phyloP scores from a whole-genome alignment of 371 early-diverging fungal species.

The Zychaea mexicana region DNA sequence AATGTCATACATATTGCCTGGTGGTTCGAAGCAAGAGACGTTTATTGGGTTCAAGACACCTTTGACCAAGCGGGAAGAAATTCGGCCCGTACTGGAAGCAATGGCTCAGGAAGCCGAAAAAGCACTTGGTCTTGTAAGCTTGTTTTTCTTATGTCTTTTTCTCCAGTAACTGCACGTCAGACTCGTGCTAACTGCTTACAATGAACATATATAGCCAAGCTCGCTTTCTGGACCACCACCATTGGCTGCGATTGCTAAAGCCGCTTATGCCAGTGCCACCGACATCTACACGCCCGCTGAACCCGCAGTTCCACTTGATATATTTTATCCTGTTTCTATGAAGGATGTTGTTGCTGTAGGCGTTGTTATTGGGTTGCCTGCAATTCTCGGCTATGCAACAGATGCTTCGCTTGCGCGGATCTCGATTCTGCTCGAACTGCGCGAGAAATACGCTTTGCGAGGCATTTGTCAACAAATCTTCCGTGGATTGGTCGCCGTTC shows the following conservation, averaged over 20 bases:
- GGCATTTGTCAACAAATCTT: conserved; percentile 2
- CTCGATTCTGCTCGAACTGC: background rate
- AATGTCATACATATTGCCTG: conserved; percentile 21
- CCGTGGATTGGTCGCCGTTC: conserved; percentile 13
- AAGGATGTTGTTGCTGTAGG: conserved; percentile 11
- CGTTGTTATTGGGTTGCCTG: conserved; percentile 10
- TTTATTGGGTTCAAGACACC: conserved; percentile 38
- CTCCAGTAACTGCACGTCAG: no score
- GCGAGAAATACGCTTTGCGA: conserved; percentile 12
- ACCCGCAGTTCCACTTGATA: conserved; percentile 33
- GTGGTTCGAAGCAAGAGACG: conserved; percentile 21
- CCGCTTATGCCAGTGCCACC: conserved; percentile 36
- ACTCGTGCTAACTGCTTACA: background rate
- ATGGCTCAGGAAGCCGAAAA: conserved; percentile 54
- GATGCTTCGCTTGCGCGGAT: conserved; percentile 18
- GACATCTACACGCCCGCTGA: conserved; percentile 33
- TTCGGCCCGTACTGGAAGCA: conserved; percentile 43
- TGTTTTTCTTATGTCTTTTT: no score
- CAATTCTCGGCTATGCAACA: conserved; percentile 13
- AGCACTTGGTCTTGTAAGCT: conserved; percentile 43
- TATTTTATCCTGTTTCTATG: conserved; percentile 24
- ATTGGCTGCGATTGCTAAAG: conserved; percentile 44
- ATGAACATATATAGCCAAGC: conserved; percentile 30
- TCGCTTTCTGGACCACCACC: conserved; percentile 44
- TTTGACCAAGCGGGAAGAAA: conserved; percentile 38